Evolutionary conservation across 352 stramenopile species (phyloP).

Genomic region (Pythium rhizo-oryzae): DNA sequence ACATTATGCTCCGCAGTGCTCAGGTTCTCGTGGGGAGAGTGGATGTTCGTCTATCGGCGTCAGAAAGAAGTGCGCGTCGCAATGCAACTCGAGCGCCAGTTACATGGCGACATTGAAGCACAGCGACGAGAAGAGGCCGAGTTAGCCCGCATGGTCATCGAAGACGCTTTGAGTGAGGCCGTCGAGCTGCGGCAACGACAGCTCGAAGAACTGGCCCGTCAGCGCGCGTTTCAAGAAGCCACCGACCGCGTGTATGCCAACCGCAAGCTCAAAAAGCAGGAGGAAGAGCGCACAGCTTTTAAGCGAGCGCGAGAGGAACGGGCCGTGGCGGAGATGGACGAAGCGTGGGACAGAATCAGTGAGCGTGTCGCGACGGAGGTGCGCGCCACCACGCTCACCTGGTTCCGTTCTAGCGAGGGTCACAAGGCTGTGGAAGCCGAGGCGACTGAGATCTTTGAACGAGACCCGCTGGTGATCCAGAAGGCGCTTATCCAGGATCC

Average conservation of each 20-base stretch:
- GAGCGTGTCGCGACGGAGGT: constrained; percentile 48
- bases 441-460: constrained; percentile 58
- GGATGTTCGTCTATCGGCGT: constrained; percentile 45
- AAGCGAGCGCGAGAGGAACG: constrained; percentile 40
- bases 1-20: constrained; percentile 10
- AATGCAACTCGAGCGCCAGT: constrained; percentile 38
- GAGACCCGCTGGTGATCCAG: constrained; percentile 47
- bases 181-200: constrained; percentile 32
- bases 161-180: constrained; percentile 47
- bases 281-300: constrained; percentile 47
- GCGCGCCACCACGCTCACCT: constrained; percentile 44
- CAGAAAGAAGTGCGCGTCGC: constrained; percentile 45
- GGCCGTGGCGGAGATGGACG: constrained; percentile 32
- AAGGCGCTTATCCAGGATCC: constrained; percentile 47
- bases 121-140: constrained; percentile 38
- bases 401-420: constrained; percentile 42
- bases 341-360: constrained; percentile 50
- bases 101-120: constrained; percentile 45
- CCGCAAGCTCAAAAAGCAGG: constrained; percentile 55
- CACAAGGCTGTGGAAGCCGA: constrained; percentile 36
- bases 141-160: constrained; percentile 38
- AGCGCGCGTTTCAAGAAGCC: constrained; percentile 48
- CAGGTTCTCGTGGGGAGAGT: constrained; percentile 30
- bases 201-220: constrained; percentile 33
- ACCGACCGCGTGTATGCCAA: constrained; percentile 44